Evolutionary conservation across 106 monocot species (phyloP), one percentile per base, ranked within the genome.

Genomic region (Phalaenopsis aphrodite): DNA sequence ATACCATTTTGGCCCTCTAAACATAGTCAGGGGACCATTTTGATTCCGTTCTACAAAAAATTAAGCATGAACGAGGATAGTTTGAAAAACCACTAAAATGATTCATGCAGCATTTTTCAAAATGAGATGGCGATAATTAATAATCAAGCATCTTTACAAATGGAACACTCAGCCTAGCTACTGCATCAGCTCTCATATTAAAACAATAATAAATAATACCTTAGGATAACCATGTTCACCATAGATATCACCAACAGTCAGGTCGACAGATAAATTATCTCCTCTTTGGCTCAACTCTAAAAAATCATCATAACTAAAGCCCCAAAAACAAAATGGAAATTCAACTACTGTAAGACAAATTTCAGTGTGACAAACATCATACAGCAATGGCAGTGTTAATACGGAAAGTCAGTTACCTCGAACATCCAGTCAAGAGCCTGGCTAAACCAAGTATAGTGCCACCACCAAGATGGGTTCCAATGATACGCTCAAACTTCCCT

Each of bases 191-290:
- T 39, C 41, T 43, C 8, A 3, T 8, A 81, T 1, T 39, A 74
- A 19, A 74, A 74, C 42, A 72, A 21, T 68, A 57, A 38, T 39
- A 55, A 80, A 61, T 1, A 41, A 80, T 89, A 92, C 92, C 89
- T 92, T 87, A 41, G 81, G 87, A 78, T 92, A 92, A 75, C 92
- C 92, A 0, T 80, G 83, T 52, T 85, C 85, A 2, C 92, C 92
- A 84, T 92, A 92, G 11, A 92, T 92, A 79, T 92, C 89, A 49
- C 92, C 92, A 76, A 92, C 92, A 47, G 92, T 92, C 84, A 92
- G 84, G 79, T 92, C 92, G 2, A 92, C 82, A 39, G 89, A 66
- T 8, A 92, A 80, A 87, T 89, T 92, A 80, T 92, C 80, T 45
- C 92, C 92, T 58, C 69, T 87, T 80, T 92, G 87, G 80, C 92